These are phyloP conservation scores for Pyrenochaeta sp. DNA, from an alignment of 2,329 filamentous ascomycete species.

Conservation along the genomic window DNA sequence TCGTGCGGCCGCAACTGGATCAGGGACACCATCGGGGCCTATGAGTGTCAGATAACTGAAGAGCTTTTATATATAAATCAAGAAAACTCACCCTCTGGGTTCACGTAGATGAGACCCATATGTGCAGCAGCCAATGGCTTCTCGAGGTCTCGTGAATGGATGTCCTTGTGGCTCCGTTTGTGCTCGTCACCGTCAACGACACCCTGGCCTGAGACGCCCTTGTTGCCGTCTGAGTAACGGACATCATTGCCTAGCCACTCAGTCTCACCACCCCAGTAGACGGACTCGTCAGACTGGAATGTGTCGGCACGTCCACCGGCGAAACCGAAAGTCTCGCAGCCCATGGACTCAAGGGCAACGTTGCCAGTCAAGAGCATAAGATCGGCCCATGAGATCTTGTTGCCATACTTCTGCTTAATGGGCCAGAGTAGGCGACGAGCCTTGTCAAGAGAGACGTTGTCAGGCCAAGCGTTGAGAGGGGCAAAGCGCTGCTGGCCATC, in stretches of 20 bases:
- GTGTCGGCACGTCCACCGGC: slow-evolving; percentile 75
- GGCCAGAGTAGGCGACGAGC: slow-evolving; percentile 81
- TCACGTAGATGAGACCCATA: slow-evolving; percentile 84
- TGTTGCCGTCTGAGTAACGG: slow-evolving; percentile 67
- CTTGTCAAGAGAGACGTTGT: slow-evolving; percentile 82
- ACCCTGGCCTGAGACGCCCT: slow-evolving; percentile 55
- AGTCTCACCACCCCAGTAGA: slow-evolving; percentile 79
- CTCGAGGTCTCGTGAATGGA: slow-evolving; percentile 70
- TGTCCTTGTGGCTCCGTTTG: slow-evolving; percentile 40
- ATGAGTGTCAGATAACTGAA: slow-evolving; percentile 5
- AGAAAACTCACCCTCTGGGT: slow-evolving; percentile 65
- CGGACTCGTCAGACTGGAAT: slow-evolving; percentile 78
- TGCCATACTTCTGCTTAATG: slow-evolving; percentile 85
- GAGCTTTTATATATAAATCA: neutral
- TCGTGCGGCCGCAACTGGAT: slow-evolving; percentile 72
- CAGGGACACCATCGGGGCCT: slow-evolving; percentile 75
- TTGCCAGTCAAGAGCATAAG: slow-evolving; percentile 76
- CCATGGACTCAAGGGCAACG: slow-evolving; percentile 80
- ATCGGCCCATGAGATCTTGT: slow-evolving; percentile 84
- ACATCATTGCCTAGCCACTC: slow-evolving; percentile 79
- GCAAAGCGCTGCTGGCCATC: slow-evolving; percentile 81
- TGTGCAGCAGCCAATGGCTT: slow-evolving; percentile 72
- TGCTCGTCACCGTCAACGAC: slow-evolving; percentile 44
- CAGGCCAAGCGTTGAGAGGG: slow-evolving; percentile 83
- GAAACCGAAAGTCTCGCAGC: slow-evolving; percentile 77